Conservation (phyloP, 2,329 filamentous ascomycete species). For the Aspergillus awamori region DNA sequence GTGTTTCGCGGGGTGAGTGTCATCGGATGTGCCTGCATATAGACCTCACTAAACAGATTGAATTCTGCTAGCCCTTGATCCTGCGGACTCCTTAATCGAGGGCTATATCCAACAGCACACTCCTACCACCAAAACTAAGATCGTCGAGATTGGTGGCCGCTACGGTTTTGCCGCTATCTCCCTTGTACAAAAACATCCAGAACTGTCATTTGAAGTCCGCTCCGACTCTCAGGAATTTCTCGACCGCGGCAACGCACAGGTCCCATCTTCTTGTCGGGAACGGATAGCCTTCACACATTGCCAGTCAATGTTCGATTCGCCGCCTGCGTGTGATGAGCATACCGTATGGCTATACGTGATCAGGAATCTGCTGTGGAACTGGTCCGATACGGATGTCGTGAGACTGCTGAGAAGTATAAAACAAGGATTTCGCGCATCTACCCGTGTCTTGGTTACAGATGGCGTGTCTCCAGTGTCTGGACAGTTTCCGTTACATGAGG, state of each 20-base stretch:
- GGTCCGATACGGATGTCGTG: not conserved
- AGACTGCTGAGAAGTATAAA: not conserved
- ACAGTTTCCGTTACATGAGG: not conserved
- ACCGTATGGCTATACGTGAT: not conserved
- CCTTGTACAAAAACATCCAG: not conserved
- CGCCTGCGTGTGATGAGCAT: not conserved
- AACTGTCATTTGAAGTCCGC: constrained; percentile 1
- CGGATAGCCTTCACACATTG: not conserved
- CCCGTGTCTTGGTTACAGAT: not conserved
- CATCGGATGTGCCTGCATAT: not conserved
- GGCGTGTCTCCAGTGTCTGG: not conserved
- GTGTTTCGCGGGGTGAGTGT: not conserved
- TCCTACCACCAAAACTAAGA: not conserved
- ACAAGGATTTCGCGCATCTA: not conserved
- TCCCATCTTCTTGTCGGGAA: not conserved
- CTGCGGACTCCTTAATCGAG: not conserved
- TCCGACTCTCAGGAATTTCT: constrained; percentile 1
- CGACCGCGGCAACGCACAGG: not conserved
- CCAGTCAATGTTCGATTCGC: not conserved
- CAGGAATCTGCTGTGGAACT: not conserved
- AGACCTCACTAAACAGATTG: too few relatives aligned
- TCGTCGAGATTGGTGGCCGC: constrained; percentile 1
- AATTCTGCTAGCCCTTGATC: not conserved
- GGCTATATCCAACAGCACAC: not conserved
- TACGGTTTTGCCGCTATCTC: constrained; percentile 2